phyloP scores from a whole-genome alignment of 2,329 filamentous ascomycete species.

The Trichocomaceae sp. region DNA sequence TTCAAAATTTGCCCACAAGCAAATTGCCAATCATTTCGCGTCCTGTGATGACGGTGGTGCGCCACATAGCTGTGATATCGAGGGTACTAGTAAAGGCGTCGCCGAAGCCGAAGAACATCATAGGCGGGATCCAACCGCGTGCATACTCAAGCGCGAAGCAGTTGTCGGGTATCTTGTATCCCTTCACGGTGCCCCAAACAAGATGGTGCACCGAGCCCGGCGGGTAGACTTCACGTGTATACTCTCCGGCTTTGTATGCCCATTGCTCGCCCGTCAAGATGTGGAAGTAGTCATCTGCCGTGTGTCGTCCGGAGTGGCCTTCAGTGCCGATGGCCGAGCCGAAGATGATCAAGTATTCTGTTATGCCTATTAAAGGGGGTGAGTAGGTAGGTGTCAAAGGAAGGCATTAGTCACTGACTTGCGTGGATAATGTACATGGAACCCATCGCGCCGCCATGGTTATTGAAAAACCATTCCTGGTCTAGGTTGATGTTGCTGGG shows the following conservation, averaged over 20 bases:
- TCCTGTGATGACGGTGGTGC: conserved; percentile 64
- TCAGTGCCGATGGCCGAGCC: conserved; percentile 64
- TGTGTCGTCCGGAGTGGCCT: conserved; percentile 81
- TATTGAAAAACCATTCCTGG: conserved; percentile 90
- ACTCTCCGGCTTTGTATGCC: conserved; percentile 31
- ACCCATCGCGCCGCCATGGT: conserved; percentile 84
- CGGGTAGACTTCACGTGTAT: conserved; percentile 33
- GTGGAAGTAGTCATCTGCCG: conserved; percentile 93
- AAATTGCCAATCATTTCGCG: conserved; percentile 70
- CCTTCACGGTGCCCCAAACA: conserved; percentile 61
- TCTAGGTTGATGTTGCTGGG: conserved; percentile 56
- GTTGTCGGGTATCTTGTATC: conserved; percentile 51
- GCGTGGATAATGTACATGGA: conserved; percentile 86
- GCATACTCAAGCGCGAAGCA: conserved; percentile 37
- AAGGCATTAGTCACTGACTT: conserved; percentile 45
- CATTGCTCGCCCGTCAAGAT: conserved; percentile 54
- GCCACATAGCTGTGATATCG: conserved; percentile 77
- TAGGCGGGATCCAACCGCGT: conserved; percentile 79
- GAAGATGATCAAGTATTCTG: conserved; percentile 87
- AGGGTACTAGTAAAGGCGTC: conserved; percentile 74
- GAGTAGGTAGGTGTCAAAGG: background rate
- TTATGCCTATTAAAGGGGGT: conserved; percentile 46
- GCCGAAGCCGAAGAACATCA: conserved; percentile 84
- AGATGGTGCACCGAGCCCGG: conserved; percentile 34
- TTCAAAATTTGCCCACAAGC: conserved; percentile 61